Evolutionary conservation across 2,329 filamentous ascomycete species (phyloP).

Genomic region (Aureobasidium sp.): DNA sequence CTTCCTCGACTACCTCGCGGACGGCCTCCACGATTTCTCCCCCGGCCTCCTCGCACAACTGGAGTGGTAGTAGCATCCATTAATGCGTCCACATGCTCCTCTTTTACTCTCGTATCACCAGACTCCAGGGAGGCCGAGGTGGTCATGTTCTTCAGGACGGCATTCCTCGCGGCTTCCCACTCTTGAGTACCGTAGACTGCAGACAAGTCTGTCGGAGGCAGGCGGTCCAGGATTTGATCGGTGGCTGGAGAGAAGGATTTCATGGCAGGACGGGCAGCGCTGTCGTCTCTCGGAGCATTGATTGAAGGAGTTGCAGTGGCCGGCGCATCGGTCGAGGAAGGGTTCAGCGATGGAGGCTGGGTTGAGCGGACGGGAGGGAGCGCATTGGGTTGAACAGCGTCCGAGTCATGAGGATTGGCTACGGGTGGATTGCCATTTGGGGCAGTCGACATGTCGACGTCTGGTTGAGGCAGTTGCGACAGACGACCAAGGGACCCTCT

Average conservation of each 20-base stretch:
- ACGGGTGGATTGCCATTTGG: neutral
- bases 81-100: neutral
- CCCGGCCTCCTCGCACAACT: slow-evolving; percentile 11
- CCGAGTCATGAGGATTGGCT: too few relatives aligned
- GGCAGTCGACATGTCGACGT: neutral
- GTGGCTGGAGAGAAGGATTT: slow-evolving; percentile 26
- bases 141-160: slow-evolving; percentile 37
- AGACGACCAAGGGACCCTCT: too few relatives aligned
- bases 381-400: neutral
- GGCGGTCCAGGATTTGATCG: slow-evolving; percentile 32
- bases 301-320: neutral
- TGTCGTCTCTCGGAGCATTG: neutral
- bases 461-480: neutral
- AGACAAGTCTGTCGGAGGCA: slow-evolving; percentile 24
- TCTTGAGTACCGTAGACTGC: slow-evolving; percentile 26
- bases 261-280: neutral
- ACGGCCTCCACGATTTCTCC: slow-evolving; percentile 19
- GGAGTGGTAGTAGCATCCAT: neutral
- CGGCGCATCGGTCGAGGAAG: neutral
- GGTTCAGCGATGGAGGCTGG: neutral
- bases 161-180: slow-evolving; percentile 38
- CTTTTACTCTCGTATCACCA: neutral
- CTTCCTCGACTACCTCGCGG: slow-evolving; percentile 9
- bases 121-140: slow-evolving; percentile 15
- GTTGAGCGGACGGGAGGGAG: neutral